phyloP scores from a whole-genome alignment of 129 eudicot genomes.

The Tanacetum coccineum region DNA sequence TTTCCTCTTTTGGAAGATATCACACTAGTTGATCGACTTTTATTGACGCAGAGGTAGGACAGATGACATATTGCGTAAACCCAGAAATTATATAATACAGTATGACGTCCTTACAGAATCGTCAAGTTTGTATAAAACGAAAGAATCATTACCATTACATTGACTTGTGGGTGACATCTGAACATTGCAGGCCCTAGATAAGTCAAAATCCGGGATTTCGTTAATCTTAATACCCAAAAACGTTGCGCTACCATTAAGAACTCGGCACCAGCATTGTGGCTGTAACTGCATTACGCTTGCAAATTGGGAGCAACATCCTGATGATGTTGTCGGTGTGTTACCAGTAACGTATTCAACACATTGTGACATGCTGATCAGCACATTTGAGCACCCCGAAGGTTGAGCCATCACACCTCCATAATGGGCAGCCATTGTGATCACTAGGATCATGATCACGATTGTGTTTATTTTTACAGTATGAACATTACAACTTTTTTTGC shows the following conservation, averaged over 20 bases:
- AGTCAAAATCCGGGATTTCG: conserved; percentile 45
- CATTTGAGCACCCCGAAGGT: conserved; percentile 28
- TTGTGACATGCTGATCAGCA: conserved; percentile 30
- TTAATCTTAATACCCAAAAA: conserved; percentile 34
- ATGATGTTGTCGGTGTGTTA: conserved; percentile 29
- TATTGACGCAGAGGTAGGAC: too few species aligned
- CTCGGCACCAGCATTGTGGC: conserved; percentile 27
- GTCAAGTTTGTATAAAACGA: too few species aligned
- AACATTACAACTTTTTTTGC: too few species aligned
- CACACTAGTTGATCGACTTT: too few species aligned
- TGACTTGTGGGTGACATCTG: conserved; percentile 37
- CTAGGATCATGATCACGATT: conserved; percentile 14
- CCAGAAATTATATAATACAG: too few species aligned
- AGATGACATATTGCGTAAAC: too few species aligned
- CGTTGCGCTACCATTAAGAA: conserved; percentile 29
- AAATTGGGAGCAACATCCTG: conserved; percentile 28
- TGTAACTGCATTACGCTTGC: conserved; percentile 27
- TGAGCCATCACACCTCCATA: conserved; percentile 46
- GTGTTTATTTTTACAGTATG: background rate
- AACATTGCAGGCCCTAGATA: conserved; percentile 31
- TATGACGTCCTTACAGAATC: too few species aligned
- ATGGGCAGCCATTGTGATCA: conserved; percentile 22
- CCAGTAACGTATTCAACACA: conserved; percentile 31
- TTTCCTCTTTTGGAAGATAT: too few species aligned
- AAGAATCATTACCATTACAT: conserved; percentile 33